Evolutionary conservation across 768 basidiomycete genomes (phyloP).

Genomic region (Kwoniella mangroviensis): DNA sequence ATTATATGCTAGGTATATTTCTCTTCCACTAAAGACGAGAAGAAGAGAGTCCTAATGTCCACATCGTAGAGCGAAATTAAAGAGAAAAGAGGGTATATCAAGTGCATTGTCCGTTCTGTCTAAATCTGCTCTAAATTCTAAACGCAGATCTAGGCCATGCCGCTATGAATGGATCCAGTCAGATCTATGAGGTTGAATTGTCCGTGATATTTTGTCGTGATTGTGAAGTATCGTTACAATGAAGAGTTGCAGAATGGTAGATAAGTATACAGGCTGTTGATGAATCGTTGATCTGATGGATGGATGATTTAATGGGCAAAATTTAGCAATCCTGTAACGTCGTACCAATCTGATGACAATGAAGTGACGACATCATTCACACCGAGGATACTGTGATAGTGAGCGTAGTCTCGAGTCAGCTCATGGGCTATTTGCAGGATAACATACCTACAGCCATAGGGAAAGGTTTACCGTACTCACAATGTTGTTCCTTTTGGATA

Average conservation of each 20-base stretch:
- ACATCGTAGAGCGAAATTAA: no score
- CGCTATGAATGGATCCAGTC: no score
- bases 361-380: conserved; percentile 25
- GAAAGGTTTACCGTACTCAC: conserved; percentile 15
- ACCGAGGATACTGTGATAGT: conserved; percentile 23
- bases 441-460: no score
- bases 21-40: no score
- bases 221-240: background rate
- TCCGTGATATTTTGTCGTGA: background rate
- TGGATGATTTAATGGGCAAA: conserved; percentile 11
- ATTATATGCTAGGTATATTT: conserved; percentile 19
- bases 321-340: conserved; percentile 22
- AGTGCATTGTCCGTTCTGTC: background rate
- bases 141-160: no score
- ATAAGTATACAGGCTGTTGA: no score
- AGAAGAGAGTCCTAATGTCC: no score
- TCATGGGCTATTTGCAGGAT: no score
- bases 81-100: no score
- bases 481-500: conserved; percentile 31
- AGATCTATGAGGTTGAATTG: background rate
- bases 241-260: no score
- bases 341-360: conserved; percentile 25
- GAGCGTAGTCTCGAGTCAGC: background rate
- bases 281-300: background rate
- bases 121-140: no score